Evolutionary conservation across 2,329 filamentous ascomycete genomes (phyloP), one percentile per base, ranked within the genome.

Genomic region (Fusarium sp.): DNA sequence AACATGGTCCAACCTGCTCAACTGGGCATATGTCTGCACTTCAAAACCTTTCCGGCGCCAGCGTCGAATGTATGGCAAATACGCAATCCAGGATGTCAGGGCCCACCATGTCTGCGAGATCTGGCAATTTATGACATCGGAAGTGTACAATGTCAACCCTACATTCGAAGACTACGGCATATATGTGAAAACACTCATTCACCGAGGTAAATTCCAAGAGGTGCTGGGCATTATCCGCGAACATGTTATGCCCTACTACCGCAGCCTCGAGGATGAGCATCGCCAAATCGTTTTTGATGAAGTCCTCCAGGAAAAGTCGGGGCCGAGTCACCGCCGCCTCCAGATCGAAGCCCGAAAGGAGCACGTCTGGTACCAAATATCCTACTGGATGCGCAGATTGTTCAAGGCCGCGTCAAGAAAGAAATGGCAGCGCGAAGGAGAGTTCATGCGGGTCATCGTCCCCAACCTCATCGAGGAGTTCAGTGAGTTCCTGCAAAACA

Each of bases 1-100:
- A 6, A 84, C 89, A 16, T 95, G 93, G 93, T 83, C 85, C 8
- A 87, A 90, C 58, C 79, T 95, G 3, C 82, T 95, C 15, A 84
- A 89, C 65, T 93, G 91, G 87, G 86, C 91, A 0, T 91, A 89
- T 72, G 82, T 92, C 10, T 83, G 90, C 41, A 81, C 77, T 66
- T 82, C 75, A 43, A 83, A 79, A 60, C 80, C 78, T 50, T 78
- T 72, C 37, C 66, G 66, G 50, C 80, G 70, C 57, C 79, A 82
- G 68, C 85, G 83, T 78, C 72, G 68, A 44, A 59, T 76, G 3
- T 75, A 80, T 18, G 75, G 75, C 2, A 76, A 53, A 46, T 68
- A 79, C 43, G 30, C 55, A 2, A 66, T 73, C 43, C 78, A 80
- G 47, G 30, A 80, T 58, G 65, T 90, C 8, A 76, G 81, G 0